phyloP scores from a whole-genome alignment of 2,329 filamentous ascomycete genomes.

The Aspergillus calidoustus region DNA sequence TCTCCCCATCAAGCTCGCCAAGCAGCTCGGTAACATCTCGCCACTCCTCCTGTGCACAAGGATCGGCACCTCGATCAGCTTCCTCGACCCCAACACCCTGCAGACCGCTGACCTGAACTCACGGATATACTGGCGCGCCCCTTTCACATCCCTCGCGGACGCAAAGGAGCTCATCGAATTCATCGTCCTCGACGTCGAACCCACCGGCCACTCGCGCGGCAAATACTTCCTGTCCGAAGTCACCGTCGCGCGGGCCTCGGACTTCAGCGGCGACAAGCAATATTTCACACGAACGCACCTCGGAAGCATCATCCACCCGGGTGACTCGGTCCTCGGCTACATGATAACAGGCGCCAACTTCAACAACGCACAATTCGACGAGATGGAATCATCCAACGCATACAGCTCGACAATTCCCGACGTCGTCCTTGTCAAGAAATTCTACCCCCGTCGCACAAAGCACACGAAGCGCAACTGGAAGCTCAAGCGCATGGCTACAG shows the following conservation, averaged over 20 bases:
- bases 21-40: constrained; percentile 83
- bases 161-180: constrained; percentile 87
- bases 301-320: constrained; percentile 80
- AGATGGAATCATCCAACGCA: constrained; percentile 75
- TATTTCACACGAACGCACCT: constrained; percentile 93
- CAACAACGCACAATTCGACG: constrained; percentile 86
- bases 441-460: constrained; percentile 86
- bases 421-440: constrained; percentile 95
- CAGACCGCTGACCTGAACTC: constrained; percentile 86
- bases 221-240: constrained; percentile 85
- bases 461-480: constrained; percentile 85
- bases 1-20: constrained; percentile 85
- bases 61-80: constrained; percentile 85
- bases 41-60: constrained; percentile 85
- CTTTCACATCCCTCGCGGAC: constrained; percentile 83
- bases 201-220: constrained; percentile 73
- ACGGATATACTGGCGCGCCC: constrained; percentile 85
- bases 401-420: constrained; percentile 84
- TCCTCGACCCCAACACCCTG: constrained; percentile 88
- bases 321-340: constrained; percentile 95
- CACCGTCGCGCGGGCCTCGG: constrained; percentile 82
- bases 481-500: constrained; percentile 88
- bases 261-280: constrained; percentile 82
- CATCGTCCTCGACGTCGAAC: constrained; percentile 92
- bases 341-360: constrained; percentile 87